Evolutionary conservation across 2,329 filamentous ascomycete species (phyloP).

Genomic region (Fusarium staphyleae): DNA sequence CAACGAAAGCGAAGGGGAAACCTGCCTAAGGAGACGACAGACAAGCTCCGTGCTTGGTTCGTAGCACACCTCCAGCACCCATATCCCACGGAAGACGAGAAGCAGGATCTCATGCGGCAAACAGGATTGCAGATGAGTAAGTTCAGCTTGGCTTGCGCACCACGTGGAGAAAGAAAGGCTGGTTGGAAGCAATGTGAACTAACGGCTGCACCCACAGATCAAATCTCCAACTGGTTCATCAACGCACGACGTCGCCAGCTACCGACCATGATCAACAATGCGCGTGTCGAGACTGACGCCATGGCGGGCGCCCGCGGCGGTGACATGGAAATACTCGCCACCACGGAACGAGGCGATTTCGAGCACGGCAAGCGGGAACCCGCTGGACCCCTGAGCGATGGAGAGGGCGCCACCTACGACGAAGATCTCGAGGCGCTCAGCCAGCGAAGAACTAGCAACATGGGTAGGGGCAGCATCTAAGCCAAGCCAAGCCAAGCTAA

Average conservation of each 20-base stretch:
- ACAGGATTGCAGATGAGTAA: slow-evolving; percentile 81
- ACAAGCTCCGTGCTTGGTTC: slow-evolving; percentile 83
- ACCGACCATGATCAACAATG: slow-evolving; percentile 65
- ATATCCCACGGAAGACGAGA: slow-evolving; percentile 88
- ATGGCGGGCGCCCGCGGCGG: slow-evolving; percentile 47
- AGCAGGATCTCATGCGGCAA: slow-evolving; percentile 77
- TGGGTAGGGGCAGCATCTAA: slow-evolving; percentile 57
- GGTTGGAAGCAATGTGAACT: slow-evolving; percentile 11
- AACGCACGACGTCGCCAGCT: slow-evolving; percentile 74
- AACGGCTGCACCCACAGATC: slow-evolving; percentile 53
- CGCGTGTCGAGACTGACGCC: slow-evolving; percentile 59
- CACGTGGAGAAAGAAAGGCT: neutral
- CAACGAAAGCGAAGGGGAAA: slow-evolving; percentile 77
- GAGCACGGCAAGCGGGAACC: slow-evolving; percentile 47
- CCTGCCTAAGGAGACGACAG: slow-evolving; percentile 87
- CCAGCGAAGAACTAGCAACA: slow-evolving; percentile 45
- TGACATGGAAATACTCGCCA: slow-evolving; percentile 49
- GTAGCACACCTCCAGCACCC: slow-evolving; percentile 78
- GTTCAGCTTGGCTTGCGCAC: slow-evolving; percentile 44
- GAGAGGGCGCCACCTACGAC: slow-evolving; percentile 54
- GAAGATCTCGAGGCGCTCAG: slow-evolving; percentile 50
- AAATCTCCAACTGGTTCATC: slow-evolving; percentile 84
- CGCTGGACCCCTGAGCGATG: slow-evolving; percentile 55
- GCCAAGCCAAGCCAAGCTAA: neutral
- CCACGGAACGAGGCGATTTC: slow-evolving; percentile 51